These are phyloP conservation scores for Daucus carota DNA, from an alignment of 129 eudicot genomes.

Conservation along the genomic window DH1_v3.0 NC_030384.2:32153501-32154000, in stretches of 20 bases:
- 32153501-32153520: constrained; percentile 84
- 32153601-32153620: not conserved
- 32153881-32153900: constrained; percentile 83
- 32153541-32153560: constrained; percentile 84
- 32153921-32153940: constrained; percentile 89
- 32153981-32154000: not conserved
- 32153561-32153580: constrained; percentile 91
- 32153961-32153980: constrained; percentile 14
- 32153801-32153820: constrained; percentile 88
- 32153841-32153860: constrained; percentile 96
- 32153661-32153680: constrained; percentile 21
- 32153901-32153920: constrained; percentile 97
- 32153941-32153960: constrained; percentile 97
- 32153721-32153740: constrained; percentile 89
- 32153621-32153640: not conserved
- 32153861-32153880: constrained; percentile 92
- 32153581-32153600: constrained; percentile 81
- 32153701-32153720: constrained; percentile 83
- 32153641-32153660: not conserved
- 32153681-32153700: constrained; percentile 58
- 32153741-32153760: constrained; percentile 62
- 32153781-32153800: constrained; percentile 88
- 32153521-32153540: constrained; percentile 64
- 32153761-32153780: constrained; percentile 60
- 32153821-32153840: constrained; percentile 89